A percentile compares a stretch with the other conserved stretches of the same genome.
Evolutionary conservation across 2,329 filamentous ascomycete species (phyloP).

Genomic region (Penicillium griseofulvum): DNA sequence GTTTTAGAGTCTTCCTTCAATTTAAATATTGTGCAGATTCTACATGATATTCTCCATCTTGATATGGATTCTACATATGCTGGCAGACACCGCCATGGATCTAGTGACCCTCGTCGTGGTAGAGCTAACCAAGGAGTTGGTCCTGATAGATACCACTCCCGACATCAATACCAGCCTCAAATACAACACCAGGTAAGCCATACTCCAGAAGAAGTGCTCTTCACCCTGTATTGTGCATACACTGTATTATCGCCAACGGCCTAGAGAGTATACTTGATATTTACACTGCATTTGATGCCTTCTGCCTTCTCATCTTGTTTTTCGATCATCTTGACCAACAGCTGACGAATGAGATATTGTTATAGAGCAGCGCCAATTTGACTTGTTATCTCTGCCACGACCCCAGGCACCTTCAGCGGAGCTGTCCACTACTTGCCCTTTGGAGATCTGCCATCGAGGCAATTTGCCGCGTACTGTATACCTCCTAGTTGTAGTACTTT

Average conservation of each 20-base stretch:
- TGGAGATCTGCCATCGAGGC: background rate
- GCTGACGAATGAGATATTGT: background rate
- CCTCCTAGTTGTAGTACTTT: background rate
- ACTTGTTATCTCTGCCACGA: background rate
- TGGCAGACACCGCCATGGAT: background rate
- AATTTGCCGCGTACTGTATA: background rate
- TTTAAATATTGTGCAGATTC: background rate
- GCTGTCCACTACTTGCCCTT: background rate
- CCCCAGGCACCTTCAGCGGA: background rate
- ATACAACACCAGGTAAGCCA: background rate
- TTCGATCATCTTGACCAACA: background rate
- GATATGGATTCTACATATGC: background rate
- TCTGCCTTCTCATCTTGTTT: background rate
- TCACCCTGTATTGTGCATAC: background rate
- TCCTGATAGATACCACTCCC: background rate
- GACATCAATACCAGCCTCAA: background rate
- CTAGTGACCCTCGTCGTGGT: background rate
- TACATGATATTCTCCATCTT: background rate
- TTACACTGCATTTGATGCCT: background rate
- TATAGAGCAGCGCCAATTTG: background rate
- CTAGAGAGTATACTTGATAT: background rate
- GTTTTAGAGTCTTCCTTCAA: background rate
- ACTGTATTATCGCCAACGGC: background rate
- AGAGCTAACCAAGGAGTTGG: background rate
- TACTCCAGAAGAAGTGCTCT: background rate